Evolutionary conservation across 1,284 basidiomycete genomes (phyloP).

Genomic region (Ustilago lituana): DNA sequence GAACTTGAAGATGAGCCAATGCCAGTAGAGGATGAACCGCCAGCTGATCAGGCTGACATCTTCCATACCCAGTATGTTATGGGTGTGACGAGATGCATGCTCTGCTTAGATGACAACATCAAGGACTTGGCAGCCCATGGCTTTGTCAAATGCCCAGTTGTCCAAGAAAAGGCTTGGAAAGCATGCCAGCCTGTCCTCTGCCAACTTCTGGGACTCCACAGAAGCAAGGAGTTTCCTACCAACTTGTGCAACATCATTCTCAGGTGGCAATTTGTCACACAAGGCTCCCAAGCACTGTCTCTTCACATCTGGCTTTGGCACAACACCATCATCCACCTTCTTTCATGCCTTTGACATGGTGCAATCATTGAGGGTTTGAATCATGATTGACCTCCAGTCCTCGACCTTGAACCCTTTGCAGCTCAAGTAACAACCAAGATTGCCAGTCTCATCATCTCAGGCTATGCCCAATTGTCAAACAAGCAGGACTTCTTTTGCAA

Average conservation of each 20-base stretch:
- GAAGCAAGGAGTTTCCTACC: too few species aligned
- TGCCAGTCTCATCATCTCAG: constrained; percentile 3
- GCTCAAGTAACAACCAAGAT: constrained; percentile 10
- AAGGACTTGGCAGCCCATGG: constrained; percentile 14
- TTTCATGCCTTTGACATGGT: neutral
- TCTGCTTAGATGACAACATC: neutral
- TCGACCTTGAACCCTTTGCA: constrained; percentile 2
- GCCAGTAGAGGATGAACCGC: too few species aligned
- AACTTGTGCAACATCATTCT: too few species aligned
- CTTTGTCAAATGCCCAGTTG: constrained; percentile 7
- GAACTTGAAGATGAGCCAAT: too few species aligned
- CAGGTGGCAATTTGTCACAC: too few species aligned
- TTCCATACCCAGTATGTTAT: constrained; percentile 1
- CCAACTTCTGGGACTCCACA: neutral
- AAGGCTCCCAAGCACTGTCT: too few species aligned
- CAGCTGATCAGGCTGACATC: constrained; percentile 1
- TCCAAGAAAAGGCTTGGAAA: constrained; percentile 7
- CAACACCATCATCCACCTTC: constrained; percentile 4
- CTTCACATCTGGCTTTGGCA: too few species aligned
- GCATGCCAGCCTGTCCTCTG: constrained; percentile 1
- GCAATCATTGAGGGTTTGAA: neutral
- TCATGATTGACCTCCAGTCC: neutral
- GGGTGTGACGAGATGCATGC: constrained; percentile 9
- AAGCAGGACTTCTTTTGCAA: constrained; percentile 1
- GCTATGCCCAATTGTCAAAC: neutral